These are phyloP conservation scores for Cubamyces lactineus DNA, from an alignment of 768 basidiomycete genomes.

Conservation along the genomic window DNA sequence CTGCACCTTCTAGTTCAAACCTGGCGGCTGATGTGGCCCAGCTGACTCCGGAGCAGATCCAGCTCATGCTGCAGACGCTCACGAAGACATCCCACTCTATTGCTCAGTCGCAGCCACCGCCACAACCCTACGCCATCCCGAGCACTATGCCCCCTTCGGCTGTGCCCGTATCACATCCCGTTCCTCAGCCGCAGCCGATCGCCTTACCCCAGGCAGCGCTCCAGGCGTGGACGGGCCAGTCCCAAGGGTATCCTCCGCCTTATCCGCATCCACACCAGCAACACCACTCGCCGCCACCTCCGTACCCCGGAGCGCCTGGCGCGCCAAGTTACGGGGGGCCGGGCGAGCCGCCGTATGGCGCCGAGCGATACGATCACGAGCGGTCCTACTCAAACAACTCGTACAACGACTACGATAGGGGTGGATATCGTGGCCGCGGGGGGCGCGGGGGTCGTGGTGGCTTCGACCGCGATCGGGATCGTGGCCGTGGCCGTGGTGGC, in stretches of 20 bases:
- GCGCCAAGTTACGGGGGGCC: too few relatives aligned
- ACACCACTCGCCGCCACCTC: slow-evolving; percentile 4
- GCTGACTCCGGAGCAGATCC: slow-evolving; percentile 77
- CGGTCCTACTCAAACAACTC: background rate
- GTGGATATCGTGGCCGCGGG: background rate
- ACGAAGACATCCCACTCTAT: slow-evolving; percentile 41
- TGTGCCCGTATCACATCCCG: slow-evolving; percentile 29
- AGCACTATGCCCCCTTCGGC: slow-evolving; percentile 32
- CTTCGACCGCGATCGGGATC: background rate
- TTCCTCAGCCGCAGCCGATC: slow-evolving; percentile 16
- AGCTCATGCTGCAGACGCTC: slow-evolving; percentile 64
- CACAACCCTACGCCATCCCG: slow-evolving; percentile 34
- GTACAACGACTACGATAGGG: background rate
- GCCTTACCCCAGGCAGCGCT: slow-evolving; percentile 28
- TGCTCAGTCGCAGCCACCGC: slow-evolving; percentile 31
- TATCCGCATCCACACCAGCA: slow-evolving; percentile 29
- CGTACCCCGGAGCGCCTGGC: slow-evolving; percentile 23
- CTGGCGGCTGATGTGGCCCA: slow-evolving; percentile 74
- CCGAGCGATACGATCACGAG: slow-evolving; percentile 32
- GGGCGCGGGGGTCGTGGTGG: background rate
- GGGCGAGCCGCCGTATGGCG: slow-evolving; percentile 24
- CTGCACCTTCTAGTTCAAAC: slow-evolving; percentile 34
- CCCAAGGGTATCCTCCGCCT: slow-evolving; percentile 28
- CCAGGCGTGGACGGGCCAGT: slow-evolving; percentile 26
- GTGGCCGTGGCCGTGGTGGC: background rate